Evolutionary conservation across 139 green algal species (phyloP).

Genomic region (Haematococcus sp.): DNA sequence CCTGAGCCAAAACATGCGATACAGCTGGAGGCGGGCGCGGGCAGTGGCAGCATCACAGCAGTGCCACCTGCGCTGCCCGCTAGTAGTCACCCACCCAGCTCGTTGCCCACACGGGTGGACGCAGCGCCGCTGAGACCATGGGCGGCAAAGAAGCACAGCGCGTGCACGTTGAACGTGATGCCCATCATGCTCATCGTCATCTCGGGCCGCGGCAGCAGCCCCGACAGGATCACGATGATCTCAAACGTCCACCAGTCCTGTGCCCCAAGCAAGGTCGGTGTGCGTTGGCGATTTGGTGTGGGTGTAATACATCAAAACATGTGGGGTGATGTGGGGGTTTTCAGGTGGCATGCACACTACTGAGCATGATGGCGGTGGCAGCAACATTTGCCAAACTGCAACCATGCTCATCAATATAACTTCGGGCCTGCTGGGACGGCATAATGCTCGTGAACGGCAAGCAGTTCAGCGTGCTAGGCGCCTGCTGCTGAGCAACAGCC

Average conservation of each 20-base stretch:
- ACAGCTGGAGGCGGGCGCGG: no score
- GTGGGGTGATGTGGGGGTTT: background rate
- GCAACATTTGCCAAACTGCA: no score
- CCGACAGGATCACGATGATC: slow-evolving; percentile 60
- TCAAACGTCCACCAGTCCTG: slow-evolving; percentile 83
- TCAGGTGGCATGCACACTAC: background rate
- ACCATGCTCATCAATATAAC: no score
- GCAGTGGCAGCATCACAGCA: no score
- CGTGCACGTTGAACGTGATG: slow-evolving; percentile 67
- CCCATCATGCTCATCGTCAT: slow-evolving; percentile 75
- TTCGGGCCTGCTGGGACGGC: no score
- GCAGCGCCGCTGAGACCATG: slow-evolving; percentile 53
- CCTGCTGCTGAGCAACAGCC: no score
- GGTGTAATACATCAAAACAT: background rate
- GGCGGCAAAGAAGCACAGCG: slow-evolving; percentile 67
- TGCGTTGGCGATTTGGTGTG: background rate
- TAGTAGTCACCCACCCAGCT: slow-evolving; percentile 40
- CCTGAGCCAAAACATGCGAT: no score
- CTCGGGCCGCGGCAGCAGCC: slow-evolving; percentile 48
- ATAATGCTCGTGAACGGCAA: no score
- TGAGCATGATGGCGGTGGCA: no score
- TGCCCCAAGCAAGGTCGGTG: background rate
- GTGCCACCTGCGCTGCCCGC: background rate
- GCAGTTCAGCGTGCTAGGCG: no score
- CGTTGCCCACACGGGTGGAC: slow-evolving; percentile 61